Evolutionary conservation across 139 green algal genomes (phyloP), one percentile per base, ranked within the genome.

Genomic region (Coccomyxa sp.): DNA sequence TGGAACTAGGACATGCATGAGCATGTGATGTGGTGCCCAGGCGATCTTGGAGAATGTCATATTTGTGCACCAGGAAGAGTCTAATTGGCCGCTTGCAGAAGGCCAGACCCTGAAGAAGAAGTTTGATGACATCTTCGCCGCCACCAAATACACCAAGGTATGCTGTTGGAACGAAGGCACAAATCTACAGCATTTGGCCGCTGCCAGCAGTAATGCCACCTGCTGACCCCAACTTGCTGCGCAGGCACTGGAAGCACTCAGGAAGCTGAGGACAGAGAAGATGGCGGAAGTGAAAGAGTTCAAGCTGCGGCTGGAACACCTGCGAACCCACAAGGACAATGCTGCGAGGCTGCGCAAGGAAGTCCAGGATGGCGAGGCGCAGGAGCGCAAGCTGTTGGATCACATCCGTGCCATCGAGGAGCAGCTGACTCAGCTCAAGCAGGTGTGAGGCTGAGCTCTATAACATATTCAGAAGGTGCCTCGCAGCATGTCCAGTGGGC

Each of bases 61-160:
- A 67, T 99, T 99, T 85, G 97, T 99, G 71, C 97, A 99, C 88
- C 96, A 99, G 87, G 97, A 99, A 83, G 97, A 99, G 28, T 94
- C 90, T 83, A 98, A 98, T 89, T 99, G 97, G 97, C 97, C 97
- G 14, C 91, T 99, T 78, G 91, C 91, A 9, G 97, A 99, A 74
- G 92, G 88, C 15, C 82, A 90, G 63, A 88, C 90, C 30, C 88
- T 99, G 28, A 99, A 99, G 88, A 96, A 97, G 67, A 96, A 96
- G 85, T 99, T 99, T 90, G 97, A 99, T 82, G 95, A 98, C 83
- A 98, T 99, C 66, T 99, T 99, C 81, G 89, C 91, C 13, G 95
- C 96, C 30, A 98, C 95, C 31, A 97, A 98, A 85, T 98, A 98
- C 88, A 97, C 92, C 51, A 97, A 97, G 90, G 93, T 89, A 51